Base-by-base conservation (phyloP, 2,329 filamentous ascomycete genomes). In the Arthrobotrys entomopaga region DNA sequence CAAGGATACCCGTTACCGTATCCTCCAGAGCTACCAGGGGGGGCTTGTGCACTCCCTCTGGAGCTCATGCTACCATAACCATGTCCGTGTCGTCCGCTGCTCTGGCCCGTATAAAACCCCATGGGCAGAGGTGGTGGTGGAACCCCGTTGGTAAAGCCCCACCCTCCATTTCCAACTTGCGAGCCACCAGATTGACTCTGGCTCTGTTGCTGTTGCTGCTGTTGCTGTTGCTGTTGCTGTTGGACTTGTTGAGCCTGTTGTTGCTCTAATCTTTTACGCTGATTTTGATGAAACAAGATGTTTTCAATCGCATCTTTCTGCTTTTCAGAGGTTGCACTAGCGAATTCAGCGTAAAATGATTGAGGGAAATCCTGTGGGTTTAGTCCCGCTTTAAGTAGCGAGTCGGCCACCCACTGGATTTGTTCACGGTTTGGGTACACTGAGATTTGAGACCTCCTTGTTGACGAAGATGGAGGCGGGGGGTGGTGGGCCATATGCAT, bases 1-100 rank as follows among this genome's bases (percentile, higher is more conserved):
- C 69, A 73, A 42, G 69, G 69, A 16, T 73, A 73, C 15, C 54
- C 61, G 16, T 65, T 73, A 20, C 61, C 61, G 40, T 73, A 73
- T n/a, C 69, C 69, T n/a, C 60, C 40, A 48, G 54, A 42, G 13
- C 52, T 56, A 2, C 67, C 67, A 29, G 58, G 50, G 20, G 58
- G 50, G 0, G 69, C 64, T 19, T 73, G 69, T 19, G 61, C 69
- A 46, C 69, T 73, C 7, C 69, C 69, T 20, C 69, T 56, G 11
- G 69, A 73, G n/a, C 69, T 73, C 69, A 73, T 73, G 22, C 69
- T 73, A 3, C 69, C 69, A 40, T 73, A 73, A 11, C 69, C 69
- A n/a, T 73, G 69, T 2, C 65, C 53, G 42, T 73, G 69, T 15
- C 69, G 48, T 19, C 56, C 42, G 22, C 58, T 66, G 38, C 43